These are phyloP conservation scores for Neurospora sp. DNA, from an alignment of 495 filamentous ascomycete species.

Conservation along the genomic window DNA sequence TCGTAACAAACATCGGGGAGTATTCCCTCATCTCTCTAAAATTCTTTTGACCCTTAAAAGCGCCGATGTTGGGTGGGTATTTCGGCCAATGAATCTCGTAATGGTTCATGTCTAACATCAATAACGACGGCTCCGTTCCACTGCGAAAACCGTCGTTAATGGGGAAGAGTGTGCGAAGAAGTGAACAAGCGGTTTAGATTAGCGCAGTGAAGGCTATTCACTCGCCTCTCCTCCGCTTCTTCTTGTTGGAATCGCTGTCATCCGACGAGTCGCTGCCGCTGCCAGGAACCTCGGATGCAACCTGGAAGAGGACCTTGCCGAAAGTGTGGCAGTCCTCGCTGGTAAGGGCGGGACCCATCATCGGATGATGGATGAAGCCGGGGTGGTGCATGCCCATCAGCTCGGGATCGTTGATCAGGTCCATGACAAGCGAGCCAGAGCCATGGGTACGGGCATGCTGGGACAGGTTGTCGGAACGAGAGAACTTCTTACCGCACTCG, in stretches of 20 bases:
- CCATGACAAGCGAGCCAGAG: constrained; percentile 79
- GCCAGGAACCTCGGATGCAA: constrained; percentile 57
- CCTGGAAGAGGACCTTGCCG: constrained; percentile 67
- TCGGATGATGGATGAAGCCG: constrained; percentile 8
- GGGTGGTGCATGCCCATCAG: constrained; percentile 15
- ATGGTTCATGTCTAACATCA: constrained; percentile 28
- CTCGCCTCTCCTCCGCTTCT: constrained; percentile 69
- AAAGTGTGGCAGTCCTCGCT: constrained; percentile 50
- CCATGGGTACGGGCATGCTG: constrained; percentile 96
- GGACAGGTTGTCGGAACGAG: constrained; percentile 89
- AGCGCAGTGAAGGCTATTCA: constrained; percentile 20
- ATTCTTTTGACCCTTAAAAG: constrained; percentile 12
- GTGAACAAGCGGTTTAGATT: constrained; percentile 12
- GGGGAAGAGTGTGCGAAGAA: constrained; percentile 29
- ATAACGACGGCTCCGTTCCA: constrained; percentile 27
- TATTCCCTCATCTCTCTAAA: constrained; percentile 4
- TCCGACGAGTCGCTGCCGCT: constrained; percentile 47
- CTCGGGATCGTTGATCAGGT: constrained; percentile 69
- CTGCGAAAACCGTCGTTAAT: constrained; percentile 23
- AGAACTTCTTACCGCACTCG: constrained; percentile 99
- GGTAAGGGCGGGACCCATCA: constrained; percentile 22
- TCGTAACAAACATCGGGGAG: constrained; percentile 7
- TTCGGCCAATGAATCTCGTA: constrained; percentile 20
- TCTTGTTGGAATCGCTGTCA: constrained; percentile 43
- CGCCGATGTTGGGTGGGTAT: constrained; percentile 7